Evolutionary conservation across 2,329 filamentous ascomycete genomes (phyloP).

Genomic region (Penicillium digitatum): DNA sequence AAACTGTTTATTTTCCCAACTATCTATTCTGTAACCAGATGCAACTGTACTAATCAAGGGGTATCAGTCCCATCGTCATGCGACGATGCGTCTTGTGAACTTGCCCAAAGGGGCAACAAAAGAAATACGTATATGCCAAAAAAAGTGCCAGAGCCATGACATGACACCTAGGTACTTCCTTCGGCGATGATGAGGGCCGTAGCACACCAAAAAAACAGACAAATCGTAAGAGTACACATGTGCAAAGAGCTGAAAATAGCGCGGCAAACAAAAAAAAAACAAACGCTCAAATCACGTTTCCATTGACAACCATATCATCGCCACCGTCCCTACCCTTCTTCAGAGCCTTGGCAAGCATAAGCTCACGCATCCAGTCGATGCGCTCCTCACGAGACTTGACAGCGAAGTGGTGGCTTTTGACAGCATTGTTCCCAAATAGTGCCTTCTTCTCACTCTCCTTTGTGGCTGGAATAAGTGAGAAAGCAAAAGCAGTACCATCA

Average conservation of each 20-base stretch:
- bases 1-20: background rate
- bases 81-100: background rate
- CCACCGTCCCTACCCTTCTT: background rate
- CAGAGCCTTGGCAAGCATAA: background rate
- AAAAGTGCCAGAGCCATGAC: background rate
- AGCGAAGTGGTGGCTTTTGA: slow-evolving; percentile 49
- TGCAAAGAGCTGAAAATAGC: background rate
- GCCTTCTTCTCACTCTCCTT: slow-evolving; percentile 42
- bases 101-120: background rate
- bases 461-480: slow-evolving; percentile 42
- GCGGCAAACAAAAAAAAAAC: background rate
- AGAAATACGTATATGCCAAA: slow-evolving; percentile 31
- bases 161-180: slow-evolving; percentile 26
- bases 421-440: slow-evolving; percentile 54
- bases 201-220: background rate
- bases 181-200: background rate
- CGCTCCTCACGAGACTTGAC: background rate
- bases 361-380: background rate
- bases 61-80: background rate
- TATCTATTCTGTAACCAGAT: background rate
- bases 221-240: background rate
- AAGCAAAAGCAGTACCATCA: slow-evolving; percentile 38
- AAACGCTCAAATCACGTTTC: background rate
- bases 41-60: background rate
- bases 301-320: slow-evolving; percentile 34